phyloP scores from a whole-genome alignment of 2,329 filamentous ascomycete species.

The Didymosphaeria variabile region DNA sequence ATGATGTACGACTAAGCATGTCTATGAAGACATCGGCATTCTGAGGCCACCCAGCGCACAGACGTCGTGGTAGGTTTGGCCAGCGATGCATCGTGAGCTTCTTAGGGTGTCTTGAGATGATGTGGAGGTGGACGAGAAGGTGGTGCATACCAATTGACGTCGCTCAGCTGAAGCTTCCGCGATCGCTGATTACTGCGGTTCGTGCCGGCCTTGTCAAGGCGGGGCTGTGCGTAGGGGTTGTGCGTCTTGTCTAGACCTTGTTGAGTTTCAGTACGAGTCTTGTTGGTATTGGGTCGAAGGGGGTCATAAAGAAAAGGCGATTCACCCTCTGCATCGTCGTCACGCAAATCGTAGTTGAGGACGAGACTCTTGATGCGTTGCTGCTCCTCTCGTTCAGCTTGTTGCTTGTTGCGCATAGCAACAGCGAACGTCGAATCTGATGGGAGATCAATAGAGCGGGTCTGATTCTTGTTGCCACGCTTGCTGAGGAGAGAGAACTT shows the following conservation, averaged over 20 bases:
- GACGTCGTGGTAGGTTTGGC: slow-evolving; percentile 5
- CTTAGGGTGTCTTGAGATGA: not conserved
- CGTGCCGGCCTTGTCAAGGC: slow-evolving; percentile 65
- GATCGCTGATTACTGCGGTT: slow-evolving; percentile 81
- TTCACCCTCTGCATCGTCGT: slow-evolving; percentile 79
- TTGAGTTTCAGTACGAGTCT: slow-evolving; percentile 53
- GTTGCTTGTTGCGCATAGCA: slow-evolving; percentile 94
- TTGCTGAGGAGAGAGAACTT: slow-evolving; percentile 96
- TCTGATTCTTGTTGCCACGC: slow-evolving; percentile 95
- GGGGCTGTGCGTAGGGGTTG: slow-evolving; percentile 55
- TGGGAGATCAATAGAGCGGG: slow-evolving; percentile 86
- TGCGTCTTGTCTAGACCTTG: slow-evolving; percentile 53
- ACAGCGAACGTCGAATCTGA: slow-evolving; percentile 94
- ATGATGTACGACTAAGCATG: slow-evolving; percentile 5
- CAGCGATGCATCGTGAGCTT: not conserved
- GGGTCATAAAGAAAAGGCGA: slow-evolving; percentile 50
- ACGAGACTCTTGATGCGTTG: slow-evolving; percentile 98
- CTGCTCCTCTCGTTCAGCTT: slow-evolving; percentile 94
- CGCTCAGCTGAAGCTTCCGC: slow-evolving; percentile 91
- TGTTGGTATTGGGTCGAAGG: slow-evolving; percentile 58
- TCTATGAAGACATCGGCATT: not conserved
- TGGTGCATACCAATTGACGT: slow-evolving; percentile 89
- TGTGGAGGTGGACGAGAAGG: slow-evolving; percentile 7
- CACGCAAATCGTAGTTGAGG: slow-evolving; percentile 92
- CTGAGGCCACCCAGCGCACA: not conserved